Evolutionary conservation across 2,329 filamentous ascomycete species (phyloP).

Genomic region (Colletotrichum neosansevieriae): DNA sequence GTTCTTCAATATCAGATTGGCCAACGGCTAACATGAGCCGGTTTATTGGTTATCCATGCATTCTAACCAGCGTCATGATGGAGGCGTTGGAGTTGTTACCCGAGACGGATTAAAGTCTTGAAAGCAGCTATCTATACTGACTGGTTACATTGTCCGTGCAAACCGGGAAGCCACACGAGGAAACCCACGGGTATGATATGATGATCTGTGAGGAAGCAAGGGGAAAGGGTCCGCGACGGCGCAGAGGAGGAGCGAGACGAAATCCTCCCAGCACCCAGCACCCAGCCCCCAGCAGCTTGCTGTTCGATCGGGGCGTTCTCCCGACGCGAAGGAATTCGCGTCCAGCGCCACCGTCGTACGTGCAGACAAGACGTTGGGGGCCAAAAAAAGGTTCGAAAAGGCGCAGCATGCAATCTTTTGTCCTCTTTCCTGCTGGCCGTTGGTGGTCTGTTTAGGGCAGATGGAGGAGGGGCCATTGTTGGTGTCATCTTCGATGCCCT

Average conservation of each 20-base stretch:
- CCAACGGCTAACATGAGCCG: too few species aligned
- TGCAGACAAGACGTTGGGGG: constrained; percentile 9
- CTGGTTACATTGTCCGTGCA: neutral
- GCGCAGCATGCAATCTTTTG: neutral
- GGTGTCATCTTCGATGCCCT: too few species aligned
- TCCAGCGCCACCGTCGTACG: constrained; percentile 12
- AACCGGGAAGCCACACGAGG: neutral
- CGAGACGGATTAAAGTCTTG: too few species aligned
- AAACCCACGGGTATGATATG: too few species aligned
- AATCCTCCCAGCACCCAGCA: neutral
- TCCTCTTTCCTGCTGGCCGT: too few species aligned
- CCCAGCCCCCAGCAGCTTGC: neutral
- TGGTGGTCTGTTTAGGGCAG: too few species aligned
- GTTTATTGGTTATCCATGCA: too few species aligned
- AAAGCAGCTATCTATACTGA: too few species aligned
- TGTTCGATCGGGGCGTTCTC: constrained; percentile 31
- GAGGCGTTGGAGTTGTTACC: too few species aligned
- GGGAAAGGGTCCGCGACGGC: neutral
- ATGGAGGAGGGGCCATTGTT: too few species aligned
- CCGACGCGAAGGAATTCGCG: constrained; percentile 20
- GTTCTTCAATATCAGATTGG: too few species aligned
- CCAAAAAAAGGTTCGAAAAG: neutral
- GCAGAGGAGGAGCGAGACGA: neutral
- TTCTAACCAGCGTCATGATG: too few species aligned
- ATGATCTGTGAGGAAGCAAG: neutral